A percentile compares a stretch with the other conserved stretches of the same genome.
phyloP scores from a whole-genome alignment of 2,329 filamentous ascomycete genomes.

The Ophiobolus disseminans region DNA sequence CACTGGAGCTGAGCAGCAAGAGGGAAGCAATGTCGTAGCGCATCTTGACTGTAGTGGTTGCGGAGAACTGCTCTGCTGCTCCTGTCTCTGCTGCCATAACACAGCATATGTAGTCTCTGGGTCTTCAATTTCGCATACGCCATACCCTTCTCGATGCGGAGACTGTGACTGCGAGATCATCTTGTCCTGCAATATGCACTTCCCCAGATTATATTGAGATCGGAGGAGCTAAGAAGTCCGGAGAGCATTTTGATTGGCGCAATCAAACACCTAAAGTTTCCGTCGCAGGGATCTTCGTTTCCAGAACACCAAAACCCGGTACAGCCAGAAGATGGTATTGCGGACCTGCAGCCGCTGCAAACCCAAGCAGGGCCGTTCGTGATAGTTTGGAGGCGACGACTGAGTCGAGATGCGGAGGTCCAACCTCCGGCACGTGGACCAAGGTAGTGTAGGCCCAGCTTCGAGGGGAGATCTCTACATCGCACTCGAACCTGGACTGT shows the following conservation, averaged over 20 bases:
- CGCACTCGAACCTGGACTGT: background rate
- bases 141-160: slow-evolving; percentile 14
- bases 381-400: background rate
- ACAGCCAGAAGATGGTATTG: slow-evolving; percentile 6
- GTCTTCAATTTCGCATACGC: background rate
- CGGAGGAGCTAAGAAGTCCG: slow-evolving; percentile 2
- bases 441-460: background rate
- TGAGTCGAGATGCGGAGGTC: background rate
- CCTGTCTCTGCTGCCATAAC: background rate
- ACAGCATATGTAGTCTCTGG: slow-evolving; percentile 12
- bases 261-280: slow-evolving; percentile 5
- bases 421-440: background rate
- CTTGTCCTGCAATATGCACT: slow-evolving; percentile 3
- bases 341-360: slow-evolving; percentile 10
- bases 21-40: slow-evolving; percentile 20
- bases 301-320: slow-evolving; percentile 6
- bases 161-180: slow-evolving; percentile 1
- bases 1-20: slow-evolving; percentile 22
- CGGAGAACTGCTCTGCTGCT: background rate
- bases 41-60: slow-evolving; percentile 11
- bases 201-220: slow-evolving; percentile 15
- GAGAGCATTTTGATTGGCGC: slow-evolving; percentile 12
- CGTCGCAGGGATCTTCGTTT: slow-evolving; percentile 9
- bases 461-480: background rate
- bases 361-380: background rate